Evolutionary conservation across 2,329 filamentous ascomycete genomes (phyloP), one percentile per base, ranked within the genome.

Genomic region (Calonectria fujianensis): DNA sequence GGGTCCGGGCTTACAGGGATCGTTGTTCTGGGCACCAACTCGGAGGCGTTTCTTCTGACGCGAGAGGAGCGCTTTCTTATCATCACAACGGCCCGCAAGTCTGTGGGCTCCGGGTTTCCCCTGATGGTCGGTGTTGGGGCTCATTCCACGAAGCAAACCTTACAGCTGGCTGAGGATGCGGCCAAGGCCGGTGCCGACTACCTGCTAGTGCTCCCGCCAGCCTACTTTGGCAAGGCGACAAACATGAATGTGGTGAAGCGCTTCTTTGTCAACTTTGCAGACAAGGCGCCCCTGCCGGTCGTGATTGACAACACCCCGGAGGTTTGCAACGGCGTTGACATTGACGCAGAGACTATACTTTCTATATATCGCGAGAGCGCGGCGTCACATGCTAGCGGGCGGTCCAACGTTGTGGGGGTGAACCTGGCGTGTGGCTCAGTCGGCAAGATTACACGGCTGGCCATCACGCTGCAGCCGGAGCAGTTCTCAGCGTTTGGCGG

Each of bases 61-160:
- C 89, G 90, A n/a, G 88, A 91, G 77, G 91, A 93, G 83, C 88
- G 91, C 72, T 85, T 85, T 63, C 85, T 86, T 51, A 87, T 93
- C n/a, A 87, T 94, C 31, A 82, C 85, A 35, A 85, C 89, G 14
- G 93, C 92, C 83, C 92, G 96, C 72, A 93, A 95, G 82, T 91
- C 91, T 66, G 93, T 97, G 63, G 96, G 96, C 0, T 94, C 95
- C 0, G 93, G 96, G 84, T 98, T 96, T 84, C 96, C 96, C 37
- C 89, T 98, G 77, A 96, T 97, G 89, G 96, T 66, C 86, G 93
- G 93, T 41, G 90, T 92, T 9, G 89, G 91, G 24, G 91, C 90
- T 0, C 92, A 94, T 82, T 93, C 91, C 20, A 93, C 91, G 3
- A 88, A 88, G 76, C 92, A 94, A 83, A 90, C 91, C 4, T 86